These are phyloP conservation scores for Davidsoniella eucalypti DNA, from an alignment of 2,329 filamentous ascomycete species.

Conservation along the genomic window DNA sequence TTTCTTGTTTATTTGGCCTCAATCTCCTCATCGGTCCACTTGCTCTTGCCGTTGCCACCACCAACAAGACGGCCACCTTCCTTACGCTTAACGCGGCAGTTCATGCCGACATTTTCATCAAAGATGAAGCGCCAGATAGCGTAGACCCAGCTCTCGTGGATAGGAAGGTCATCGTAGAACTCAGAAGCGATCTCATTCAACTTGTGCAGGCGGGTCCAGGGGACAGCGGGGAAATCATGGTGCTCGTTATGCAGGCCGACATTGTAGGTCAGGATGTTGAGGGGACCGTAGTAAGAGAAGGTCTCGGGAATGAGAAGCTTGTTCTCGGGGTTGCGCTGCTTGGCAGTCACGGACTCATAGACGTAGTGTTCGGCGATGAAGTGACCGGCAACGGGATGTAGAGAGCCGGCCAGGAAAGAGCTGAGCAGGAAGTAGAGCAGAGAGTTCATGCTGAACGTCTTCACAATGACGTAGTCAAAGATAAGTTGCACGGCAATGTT, in stretches of 20 bases:
- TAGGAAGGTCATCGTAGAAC: slow-evolving; percentile 79
- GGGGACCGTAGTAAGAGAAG: slow-evolving; percentile 86
- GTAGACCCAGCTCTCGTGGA: slow-evolving; percentile 77
- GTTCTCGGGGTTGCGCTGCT: slow-evolving; percentile 40
- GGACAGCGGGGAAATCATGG: slow-evolving; percentile 93
- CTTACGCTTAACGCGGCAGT: slow-evolving; percentile 82
- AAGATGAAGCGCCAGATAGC: slow-evolving; percentile 93
- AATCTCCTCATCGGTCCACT: slow-evolving; percentile 37
- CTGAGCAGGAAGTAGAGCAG: slow-evolving; percentile 73
- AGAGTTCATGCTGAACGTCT: slow-evolving; percentile 42
- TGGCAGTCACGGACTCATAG: slow-evolving; percentile 45
- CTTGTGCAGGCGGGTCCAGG: slow-evolving; percentile 72
- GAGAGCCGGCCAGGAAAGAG: slow-evolving; percentile 81
- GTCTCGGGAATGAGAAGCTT: slow-evolving; percentile 69
- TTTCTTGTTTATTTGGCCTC: slow-evolving; percentile 32
- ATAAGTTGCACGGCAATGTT: slow-evolving; percentile 63
- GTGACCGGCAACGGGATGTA: slow-evolving; percentile 90
- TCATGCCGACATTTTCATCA: slow-evolving; percentile 78
- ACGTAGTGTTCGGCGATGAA: slow-evolving; percentile 98
- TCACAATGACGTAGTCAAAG: slow-evolving; percentile 60
- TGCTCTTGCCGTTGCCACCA: slow-evolving; percentile 39
- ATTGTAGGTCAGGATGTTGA: slow-evolving; percentile 91
- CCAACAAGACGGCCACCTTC: slow-evolving; percentile 52
- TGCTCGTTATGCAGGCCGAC: slow-evolving; percentile 97
- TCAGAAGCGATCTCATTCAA: slow-evolving; percentile 70